A percentile compares a stretch with the other conserved stretches of the same genome.
phyloP scores from a whole-genome alignment of 805 yeast species.

The Cyberlindnera japonica region DNA sequence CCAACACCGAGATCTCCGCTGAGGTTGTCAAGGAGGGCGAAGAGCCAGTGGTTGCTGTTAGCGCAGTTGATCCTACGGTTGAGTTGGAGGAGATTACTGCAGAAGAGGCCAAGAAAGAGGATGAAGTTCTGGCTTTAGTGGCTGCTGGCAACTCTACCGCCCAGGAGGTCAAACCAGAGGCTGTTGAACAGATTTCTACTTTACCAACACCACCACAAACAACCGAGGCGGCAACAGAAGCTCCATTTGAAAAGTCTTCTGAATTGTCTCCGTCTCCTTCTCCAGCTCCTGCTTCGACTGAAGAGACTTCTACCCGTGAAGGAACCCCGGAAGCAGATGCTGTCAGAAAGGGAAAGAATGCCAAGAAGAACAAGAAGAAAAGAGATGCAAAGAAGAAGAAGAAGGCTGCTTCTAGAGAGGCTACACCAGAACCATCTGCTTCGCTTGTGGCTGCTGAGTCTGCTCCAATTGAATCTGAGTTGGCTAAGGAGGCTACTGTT shows the following conservation, averaged over 20 bases:
- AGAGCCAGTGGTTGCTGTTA: constrained; percentile 13
- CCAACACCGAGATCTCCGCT: constrained; percentile 15
- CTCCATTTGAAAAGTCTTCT: constrained; percentile 1
- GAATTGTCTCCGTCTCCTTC: constrained; percentile 6
- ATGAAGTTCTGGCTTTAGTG: constrained; percentile 17
- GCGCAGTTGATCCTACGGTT: constrained; percentile 12
- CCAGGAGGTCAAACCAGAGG: constrained; percentile 11
- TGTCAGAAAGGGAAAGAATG: constrained; percentile 14
- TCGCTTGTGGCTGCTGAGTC: constrained; percentile 11
- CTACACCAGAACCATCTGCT: constrained; percentile 11
- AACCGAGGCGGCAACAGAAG: constrained; percentile 5
- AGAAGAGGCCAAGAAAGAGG: constrained; percentile 20
- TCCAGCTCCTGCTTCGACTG: constrained; percentile 5
- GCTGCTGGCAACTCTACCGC: constrained; percentile 9
- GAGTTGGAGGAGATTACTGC: constrained; percentile 16
- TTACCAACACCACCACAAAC: constrained; percentile 26
- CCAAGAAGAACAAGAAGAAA: constrained; percentile 24
- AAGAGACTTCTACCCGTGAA: constrained; percentile 14
- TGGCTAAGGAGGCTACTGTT: constrained; percentile 4
- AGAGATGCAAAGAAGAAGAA: constrained; percentile 23
- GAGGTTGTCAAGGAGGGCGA: constrained; percentile 12
- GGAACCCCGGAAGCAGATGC: constrained; percentile 15
- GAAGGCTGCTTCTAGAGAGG: constrained; percentile 16
- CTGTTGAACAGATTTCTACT: constrained; percentile 6
- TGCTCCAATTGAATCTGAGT: constrained; percentile 10